Conservation (phyloP, 169 alveolate species). For the Fabrea salina region DNA sequence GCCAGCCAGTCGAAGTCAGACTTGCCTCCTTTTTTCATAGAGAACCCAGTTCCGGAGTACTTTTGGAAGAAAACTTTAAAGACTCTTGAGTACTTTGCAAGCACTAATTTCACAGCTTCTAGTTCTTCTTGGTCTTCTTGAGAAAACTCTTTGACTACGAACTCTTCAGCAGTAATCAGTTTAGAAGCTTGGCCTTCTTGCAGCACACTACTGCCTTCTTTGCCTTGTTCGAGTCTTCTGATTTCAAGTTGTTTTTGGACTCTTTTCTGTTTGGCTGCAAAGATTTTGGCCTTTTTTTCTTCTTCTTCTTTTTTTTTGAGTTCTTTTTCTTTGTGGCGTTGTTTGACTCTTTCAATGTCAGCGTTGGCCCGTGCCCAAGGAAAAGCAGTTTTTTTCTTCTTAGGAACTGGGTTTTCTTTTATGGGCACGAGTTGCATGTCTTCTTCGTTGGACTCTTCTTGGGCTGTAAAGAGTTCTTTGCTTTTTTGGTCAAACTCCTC, state of each 20-base stretch:
- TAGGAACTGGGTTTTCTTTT: not conserved
- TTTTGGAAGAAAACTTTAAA: constrained; percentile 12
- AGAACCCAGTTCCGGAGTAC: constrained; percentile 31
- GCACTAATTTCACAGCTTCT: constrained; percentile 1
- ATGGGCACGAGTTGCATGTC: not conserved
- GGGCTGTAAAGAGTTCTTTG: not conserved
- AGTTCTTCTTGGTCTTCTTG: not conserved
- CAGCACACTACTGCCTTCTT: not conserved
- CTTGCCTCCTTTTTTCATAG: not conserved
- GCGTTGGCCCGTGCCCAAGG: constrained; percentile 5
- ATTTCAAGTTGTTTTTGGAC: constrained; percentile 10
- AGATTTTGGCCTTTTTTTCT: not conserved
- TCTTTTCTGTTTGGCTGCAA: constrained; percentile 13
- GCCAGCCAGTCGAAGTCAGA: constrained; percentile 7
- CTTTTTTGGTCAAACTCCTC: not conserved
- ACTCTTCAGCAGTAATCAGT: not conserved
- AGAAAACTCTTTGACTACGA: not conserved
- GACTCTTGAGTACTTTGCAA: constrained; percentile 16
- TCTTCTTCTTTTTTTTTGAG: constrained; percentile 15
- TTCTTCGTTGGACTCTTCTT: not conserved
- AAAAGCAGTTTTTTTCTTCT: not conserved
- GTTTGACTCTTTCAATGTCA: constrained; percentile 28
- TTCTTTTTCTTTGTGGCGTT: not conserved
- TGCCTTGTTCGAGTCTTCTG: constrained; percentile 12
- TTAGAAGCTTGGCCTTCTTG: not conserved